Evolutionary conservation across 2,329 filamentous ascomycete genomes (phyloP).

Genomic region (Cordyceps sp.): DNA sequence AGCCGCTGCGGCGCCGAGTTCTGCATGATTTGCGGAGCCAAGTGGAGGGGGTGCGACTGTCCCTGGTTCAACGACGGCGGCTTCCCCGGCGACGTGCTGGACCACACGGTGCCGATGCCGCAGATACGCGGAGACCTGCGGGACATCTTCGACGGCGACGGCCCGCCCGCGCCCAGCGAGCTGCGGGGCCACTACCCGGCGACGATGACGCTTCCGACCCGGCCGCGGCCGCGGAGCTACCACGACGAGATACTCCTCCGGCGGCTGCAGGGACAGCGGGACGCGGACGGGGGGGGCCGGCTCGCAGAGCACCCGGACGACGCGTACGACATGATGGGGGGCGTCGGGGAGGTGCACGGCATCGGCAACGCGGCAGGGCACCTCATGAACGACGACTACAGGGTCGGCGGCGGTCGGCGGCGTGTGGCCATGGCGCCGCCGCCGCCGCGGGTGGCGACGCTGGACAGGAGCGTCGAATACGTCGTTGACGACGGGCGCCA

Average conservation of each 20-base stretch:
- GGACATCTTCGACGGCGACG: slow-evolving; percentile 6
- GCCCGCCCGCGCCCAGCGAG: slow-evolving; percentile 14
- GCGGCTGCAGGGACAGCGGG: slow-evolving; percentile 27
- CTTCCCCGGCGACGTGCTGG: slow-evolving; percentile 34
- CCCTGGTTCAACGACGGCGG: slow-evolving; percentile 57
- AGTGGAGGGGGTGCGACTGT: slow-evolving; percentile 74
- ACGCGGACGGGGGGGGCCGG: slow-evolving; percentile 18
- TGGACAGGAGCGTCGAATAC: slow-evolving; percentile 13
- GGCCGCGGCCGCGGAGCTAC: slow-evolving; percentile 15
- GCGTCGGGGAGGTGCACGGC: slow-evolving; percentile 20
- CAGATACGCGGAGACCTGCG: slow-evolving; percentile 9
- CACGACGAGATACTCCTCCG: slow-evolving; percentile 30
- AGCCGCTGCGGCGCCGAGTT: slow-evolving; percentile 70
- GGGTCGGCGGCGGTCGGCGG: slow-evolving; percentile 6
- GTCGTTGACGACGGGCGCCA: slow-evolving; percentile 24
- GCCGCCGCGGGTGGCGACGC: neutral
- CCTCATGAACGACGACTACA: slow-evolving; percentile 45
- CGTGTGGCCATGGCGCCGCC: slow-evolving; percentile 1
- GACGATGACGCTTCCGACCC: slow-evolving; percentile 7
- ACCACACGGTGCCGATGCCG: slow-evolving; percentile 31
- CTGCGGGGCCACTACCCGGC: slow-evolving; percentile 6
- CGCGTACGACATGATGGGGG: slow-evolving; percentile 16
- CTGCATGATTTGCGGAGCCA: slow-evolving; percentile 68
- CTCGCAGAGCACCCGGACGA: slow-evolving; percentile 19
- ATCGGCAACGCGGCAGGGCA: slow-evolving; percentile 37